Conservation (phyloP, 2,329 filamentous ascomycete species). For the Alternaria solani region DNA sequence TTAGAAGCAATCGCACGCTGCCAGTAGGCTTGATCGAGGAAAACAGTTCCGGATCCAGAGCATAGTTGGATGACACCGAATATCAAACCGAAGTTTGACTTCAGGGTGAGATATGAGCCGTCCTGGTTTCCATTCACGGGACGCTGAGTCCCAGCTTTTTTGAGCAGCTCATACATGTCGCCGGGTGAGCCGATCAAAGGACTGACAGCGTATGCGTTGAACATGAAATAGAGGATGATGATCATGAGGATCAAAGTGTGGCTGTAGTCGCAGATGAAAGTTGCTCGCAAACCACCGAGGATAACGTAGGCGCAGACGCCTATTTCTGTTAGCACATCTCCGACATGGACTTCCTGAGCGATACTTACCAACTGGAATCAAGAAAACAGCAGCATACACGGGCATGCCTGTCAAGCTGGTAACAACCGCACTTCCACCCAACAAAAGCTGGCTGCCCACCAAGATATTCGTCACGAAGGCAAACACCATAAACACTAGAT, state of each 20-base stretch:
- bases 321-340: conserved; percentile 17
- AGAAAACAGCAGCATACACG: conserved; percentile 55
- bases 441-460: conserved; percentile 53
- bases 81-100: conserved; percentile 54
- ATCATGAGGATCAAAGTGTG: conserved; percentile 55
- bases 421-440: conserved; percentile 56
- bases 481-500: conserved; percentile 54
- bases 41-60: conserved; percentile 50
- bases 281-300: conserved; percentile 51
- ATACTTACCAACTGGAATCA: conserved; percentile 52
- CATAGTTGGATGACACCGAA: conserved; percentile 56
- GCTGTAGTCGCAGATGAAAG: conserved; percentile 53
- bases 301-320: conserved; percentile 50
- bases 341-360: not conserved
- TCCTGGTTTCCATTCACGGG: conserved; percentile 51
- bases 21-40: conserved; percentile 58
- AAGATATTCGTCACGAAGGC: conserved; percentile 56
- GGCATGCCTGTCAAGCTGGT: conserved; percentile 55
- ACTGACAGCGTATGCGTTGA: conserved; percentile 52
- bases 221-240: conserved; percentile 57
- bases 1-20: conserved; percentile 52
- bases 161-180: conserved; percentile 53
- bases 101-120: conserved; percentile 54
- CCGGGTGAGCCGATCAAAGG: conserved; percentile 51
- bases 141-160: conserved; percentile 47